Evolutionary conservation across 225 moss, liverwort and hornwort species (phyloP), one percentile per base, ranked within the genome.

Genomic region (Bryum argenteum): DNA sequence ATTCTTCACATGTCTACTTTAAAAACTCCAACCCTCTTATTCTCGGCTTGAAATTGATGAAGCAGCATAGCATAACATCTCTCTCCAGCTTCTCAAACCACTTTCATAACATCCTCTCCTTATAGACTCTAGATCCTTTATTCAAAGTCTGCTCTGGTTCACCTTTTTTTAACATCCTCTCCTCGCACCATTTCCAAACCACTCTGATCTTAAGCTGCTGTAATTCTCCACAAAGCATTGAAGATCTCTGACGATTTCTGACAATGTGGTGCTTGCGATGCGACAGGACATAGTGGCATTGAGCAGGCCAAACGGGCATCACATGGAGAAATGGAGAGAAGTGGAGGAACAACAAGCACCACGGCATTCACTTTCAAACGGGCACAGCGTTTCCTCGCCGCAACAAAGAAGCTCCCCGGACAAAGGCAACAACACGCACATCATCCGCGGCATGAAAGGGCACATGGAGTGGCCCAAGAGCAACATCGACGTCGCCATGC

Each of bases 381-480:
- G 77, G 21, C 79, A 5, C 33, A 33, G 75, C 24, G 79, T 73
- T 8, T 66, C 74, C 11, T 66, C 79, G 0, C 81, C 78, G 42
- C 82, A 76, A 10, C 79, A 76, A 39, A 71, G 73, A 50, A 39
- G 70, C 24, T 79, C 85, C 9, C 82, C 76, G 43, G 85, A 82
- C 8, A 78, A 61, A 65, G 57, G 58, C 2, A 85, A 82, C 73
- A 82, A 82, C 62, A 69, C 79, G 23, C 85, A 85, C 52, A 82
- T 85, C 15, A 79, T 73, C 57, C 76, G 85, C 15, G 85, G 85
- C 77, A 85, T 85, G 79, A 85, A 85, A 51, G 85, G 85, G 24
- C 82, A 85, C 54, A 79, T 85, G 82, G 85, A 85, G 54, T 85
- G 85, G 85, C 82, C 79, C 0, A 82, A 82, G 66, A 74, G 70